phyloP scores from a whole-genome alignment of 2,329 filamentous ascomycete genomes.

The Neofusicoccum sp. region DNA sequence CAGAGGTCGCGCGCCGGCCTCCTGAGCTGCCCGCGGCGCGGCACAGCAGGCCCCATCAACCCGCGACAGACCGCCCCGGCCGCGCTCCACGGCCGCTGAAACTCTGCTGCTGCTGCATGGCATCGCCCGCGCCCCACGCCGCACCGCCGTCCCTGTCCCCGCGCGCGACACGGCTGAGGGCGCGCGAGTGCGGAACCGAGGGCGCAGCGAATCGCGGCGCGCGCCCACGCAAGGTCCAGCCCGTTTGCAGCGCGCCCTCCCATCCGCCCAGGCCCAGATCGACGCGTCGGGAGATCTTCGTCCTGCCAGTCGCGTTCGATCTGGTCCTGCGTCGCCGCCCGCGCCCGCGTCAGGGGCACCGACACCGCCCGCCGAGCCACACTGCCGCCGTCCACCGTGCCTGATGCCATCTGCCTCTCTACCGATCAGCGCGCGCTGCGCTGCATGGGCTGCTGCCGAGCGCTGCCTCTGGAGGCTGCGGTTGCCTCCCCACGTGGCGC shows the following conservation, averaged over 20 bases:
- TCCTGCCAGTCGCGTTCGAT: neutral
- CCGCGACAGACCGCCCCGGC: slow-evolving; percentile 5
- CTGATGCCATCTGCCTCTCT: no score
- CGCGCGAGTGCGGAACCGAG: neutral
- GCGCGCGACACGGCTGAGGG: neutral
- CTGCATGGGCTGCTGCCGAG: neutral
- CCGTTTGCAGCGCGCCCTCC: neutral
- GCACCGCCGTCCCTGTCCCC: neutral
- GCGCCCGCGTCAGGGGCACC: neutral
- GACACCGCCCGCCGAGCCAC: no score
- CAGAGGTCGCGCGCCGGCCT: neutral
- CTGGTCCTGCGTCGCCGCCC: neutral
- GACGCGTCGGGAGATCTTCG: slow-evolving; percentile 12
- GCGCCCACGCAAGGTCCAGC: neutral
- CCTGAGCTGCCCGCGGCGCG: neutral
- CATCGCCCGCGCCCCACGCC: neutral
- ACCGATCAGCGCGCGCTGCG: neutral
- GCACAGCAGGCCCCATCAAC: slow-evolving; percentile 8
- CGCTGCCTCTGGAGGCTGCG: neutral
- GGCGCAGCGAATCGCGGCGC: slow-evolving; percentile 1
- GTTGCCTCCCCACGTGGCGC: neutral
- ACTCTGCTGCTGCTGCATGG: slow-evolving; percentile 9
- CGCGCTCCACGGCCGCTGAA: slow-evolving; percentile 12
- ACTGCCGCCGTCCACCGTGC: no score
- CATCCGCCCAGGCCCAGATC: neutral